Conservation (phyloP, 768 basidiomycete genomes). For the Trametes gibbosa region DNA sequence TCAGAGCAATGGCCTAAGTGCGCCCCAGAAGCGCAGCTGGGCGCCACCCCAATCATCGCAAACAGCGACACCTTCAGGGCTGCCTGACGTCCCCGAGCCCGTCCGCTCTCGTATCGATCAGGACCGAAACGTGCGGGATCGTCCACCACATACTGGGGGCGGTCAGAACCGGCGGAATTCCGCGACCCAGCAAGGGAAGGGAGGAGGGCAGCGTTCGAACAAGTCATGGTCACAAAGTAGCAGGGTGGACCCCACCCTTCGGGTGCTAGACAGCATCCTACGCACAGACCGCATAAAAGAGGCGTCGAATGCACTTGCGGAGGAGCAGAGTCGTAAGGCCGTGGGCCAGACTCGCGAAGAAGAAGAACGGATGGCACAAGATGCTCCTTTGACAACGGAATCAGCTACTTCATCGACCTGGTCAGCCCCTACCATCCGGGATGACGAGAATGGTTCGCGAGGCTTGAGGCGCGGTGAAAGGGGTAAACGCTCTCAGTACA, state of each 20-base stretch:
- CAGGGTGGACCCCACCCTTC: neutral
- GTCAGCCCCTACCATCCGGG: neutral
- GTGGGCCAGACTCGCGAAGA: neutral
- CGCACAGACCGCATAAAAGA: constrained; percentile 3
- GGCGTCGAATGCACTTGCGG: constrained; percentile 2
- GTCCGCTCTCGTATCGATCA: neutral
- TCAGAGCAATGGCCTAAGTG: neutral
- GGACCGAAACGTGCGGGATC: neutral
- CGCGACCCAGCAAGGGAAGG: neutral
- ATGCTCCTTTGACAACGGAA: neutral
- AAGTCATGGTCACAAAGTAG: neutral
- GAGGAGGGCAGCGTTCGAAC: neutral
- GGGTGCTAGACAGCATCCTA: constrained; percentile 4
- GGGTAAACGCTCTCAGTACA: constrained; percentile 16
- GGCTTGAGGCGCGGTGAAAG: neutral
- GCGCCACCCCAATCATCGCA: neutral
- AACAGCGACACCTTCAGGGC: neutral
- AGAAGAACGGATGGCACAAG: neutral
- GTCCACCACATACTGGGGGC: no score
- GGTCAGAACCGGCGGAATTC: neutral
- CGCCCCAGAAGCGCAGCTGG: constrained; percentile 3
- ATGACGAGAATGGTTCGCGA: neutral
- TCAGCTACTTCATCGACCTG: neutral
- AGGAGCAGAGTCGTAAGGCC: neutral
- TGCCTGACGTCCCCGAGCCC: neutral